Evolutionary conservation across 2,329 filamentous ascomycete genomes (phyloP).

Genomic region (Coleophoma crateriformis): DNA sequence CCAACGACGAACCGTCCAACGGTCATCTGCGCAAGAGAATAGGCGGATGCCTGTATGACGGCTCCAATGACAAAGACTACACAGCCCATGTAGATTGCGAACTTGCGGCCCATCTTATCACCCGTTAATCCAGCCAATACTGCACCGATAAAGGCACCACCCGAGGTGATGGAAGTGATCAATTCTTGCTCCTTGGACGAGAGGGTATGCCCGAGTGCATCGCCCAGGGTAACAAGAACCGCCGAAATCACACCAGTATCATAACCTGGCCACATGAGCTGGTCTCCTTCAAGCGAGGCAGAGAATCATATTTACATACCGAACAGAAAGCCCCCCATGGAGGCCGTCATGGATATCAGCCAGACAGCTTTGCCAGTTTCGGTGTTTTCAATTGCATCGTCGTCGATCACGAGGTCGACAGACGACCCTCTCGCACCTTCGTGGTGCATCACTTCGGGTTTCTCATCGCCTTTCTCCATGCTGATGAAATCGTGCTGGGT

Average conservation of each 20-base stretch:
- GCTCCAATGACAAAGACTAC: slow-evolving; percentile 33
- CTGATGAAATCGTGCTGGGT: background rate
- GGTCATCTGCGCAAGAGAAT: slow-evolving; percentile 34
- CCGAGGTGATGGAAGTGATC: slow-evolving; percentile 44
- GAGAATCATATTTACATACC: slow-evolving; percentile 28
- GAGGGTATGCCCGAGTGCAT: slow-evolving; percentile 32
- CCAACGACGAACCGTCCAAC: slow-evolving; percentile 41
- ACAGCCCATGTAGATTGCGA: slow-evolving; percentile 32
- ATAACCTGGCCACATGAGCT: slow-evolving; percentile 30
- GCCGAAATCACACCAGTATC: slow-evolving; percentile 40
- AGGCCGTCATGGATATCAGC: slow-evolving; percentile 54
- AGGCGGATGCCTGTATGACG: slow-evolving; percentile 29
- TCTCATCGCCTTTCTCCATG: slow-evolving; percentile 3
- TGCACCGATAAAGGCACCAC: slow-evolving; percentile 39
- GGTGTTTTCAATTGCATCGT: slow-evolving; percentile 30
- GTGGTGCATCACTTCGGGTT: slow-evolving; percentile 3
- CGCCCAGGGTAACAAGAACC: slow-evolving; percentile 33
- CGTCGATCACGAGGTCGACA: slow-evolving; percentile 2
- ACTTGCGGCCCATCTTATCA: slow-evolving; percentile 34
- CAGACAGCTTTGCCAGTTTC: slow-evolving; percentile 44
- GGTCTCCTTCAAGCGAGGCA: slow-evolving; percentile 9
- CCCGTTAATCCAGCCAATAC: slow-evolving; percentile 30
- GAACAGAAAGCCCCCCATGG: slow-evolving; percentile 60
- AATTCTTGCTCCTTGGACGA: slow-evolving; percentile 41
- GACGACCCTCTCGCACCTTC: slow-evolving; percentile 1